Conservation (phyloP, 208 protist genomes). For the Wallacemonas sp. region DNA sequence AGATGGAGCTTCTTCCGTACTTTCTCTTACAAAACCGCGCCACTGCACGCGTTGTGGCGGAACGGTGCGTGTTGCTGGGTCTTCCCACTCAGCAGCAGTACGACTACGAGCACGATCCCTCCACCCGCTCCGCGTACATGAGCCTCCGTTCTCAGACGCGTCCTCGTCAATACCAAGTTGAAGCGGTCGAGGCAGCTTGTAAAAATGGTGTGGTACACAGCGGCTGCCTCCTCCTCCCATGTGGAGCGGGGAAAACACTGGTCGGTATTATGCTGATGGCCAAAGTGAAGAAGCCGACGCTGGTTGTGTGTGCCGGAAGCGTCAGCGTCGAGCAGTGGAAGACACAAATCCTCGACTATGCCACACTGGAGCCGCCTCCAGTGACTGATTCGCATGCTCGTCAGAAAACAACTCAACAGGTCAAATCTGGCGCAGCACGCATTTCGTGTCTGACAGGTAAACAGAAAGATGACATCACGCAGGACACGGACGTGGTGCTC, state of each 20-base stretch:
- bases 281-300: constrained; percentile 94
- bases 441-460: constrained; percentile 94
- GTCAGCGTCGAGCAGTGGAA: constrained; percentile 98
- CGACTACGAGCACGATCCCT: constrained; percentile 70
- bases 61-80: constrained; percentile 72
- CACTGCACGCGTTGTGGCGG: constrained; percentile 61
- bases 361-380: constrained; percentile 47
- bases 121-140: constrained; percentile 60
- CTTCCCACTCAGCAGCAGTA: constrained; percentile 87
- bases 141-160: constrained; percentile 69
- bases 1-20: constrained; percentile 21
- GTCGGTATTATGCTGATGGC: constrained; percentile 97
- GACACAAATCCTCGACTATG: constrained; percentile 94
- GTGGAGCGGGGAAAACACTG: constrained; percentile 99
- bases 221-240: constrained; percentile 99
- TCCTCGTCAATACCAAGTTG: constrained; percentile 81
- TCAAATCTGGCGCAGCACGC: constrained; percentile 43
- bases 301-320: constrained; percentile 94
- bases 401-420: not conserved
- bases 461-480: constrained; percentile 87
- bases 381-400: not conserved
- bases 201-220: constrained; percentile 66
- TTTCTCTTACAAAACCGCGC: constrained; percentile 62
- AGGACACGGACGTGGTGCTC: constrained; percentile 93
- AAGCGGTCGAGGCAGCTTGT: constrained; percentile 74